These are phyloP conservation scores for Candida dubliniensis DNA, from an alignment of 1,139 yeast species.

Conservation along the genomic window DNA sequence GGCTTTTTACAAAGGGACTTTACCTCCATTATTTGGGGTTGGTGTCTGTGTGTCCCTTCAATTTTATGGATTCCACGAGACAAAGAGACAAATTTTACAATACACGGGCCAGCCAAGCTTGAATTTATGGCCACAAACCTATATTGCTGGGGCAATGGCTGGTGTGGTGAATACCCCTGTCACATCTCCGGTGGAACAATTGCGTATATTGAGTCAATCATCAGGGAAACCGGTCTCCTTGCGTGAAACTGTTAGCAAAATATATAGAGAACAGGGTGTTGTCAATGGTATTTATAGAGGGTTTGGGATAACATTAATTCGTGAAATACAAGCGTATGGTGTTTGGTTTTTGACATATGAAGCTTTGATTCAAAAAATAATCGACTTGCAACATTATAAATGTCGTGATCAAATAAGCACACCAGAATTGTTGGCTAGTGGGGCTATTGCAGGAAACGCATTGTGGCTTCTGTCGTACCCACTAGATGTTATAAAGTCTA, in stretches of 20 bases:
- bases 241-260: slow-evolving; percentile 36
- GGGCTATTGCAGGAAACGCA: slow-evolving; percentile 73
- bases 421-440: slow-evolving; percentile 58
- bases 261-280: slow-evolving; percentile 49
- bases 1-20: slow-evolving; percentile 59
- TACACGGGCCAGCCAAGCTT: slow-evolving; percentile 31
- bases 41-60: slow-evolving; percentile 76
- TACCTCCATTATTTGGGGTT: slow-evolving; percentile 54
- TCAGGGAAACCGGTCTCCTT: slow-evolving; percentile 45
- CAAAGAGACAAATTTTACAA: slow-evolving; percentile 58
- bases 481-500: slow-evolving; percentile 66
- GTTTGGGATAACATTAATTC: slow-evolving; percentile 52
- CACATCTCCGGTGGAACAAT: slow-evolving; percentile 74
- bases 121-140: slow-evolving; percentile 61
- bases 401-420: slow-evolving; percentile 58
- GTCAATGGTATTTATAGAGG: slow-evolving; percentile 60
- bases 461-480: slow-evolving; percentile 75
- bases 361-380: slow-evolving; percentile 49
- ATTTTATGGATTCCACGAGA: slow-evolving; percentile 77
- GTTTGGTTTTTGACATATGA: slow-evolving; percentile 81
- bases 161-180: slow-evolving; percentile 76
- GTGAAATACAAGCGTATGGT: slow-evolving; percentile 82
- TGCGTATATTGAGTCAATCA: slow-evolving; percentile 69
- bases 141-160: slow-evolving; percentile 72
- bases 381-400: slow-evolving; percentile 30